Conservation (phyloP, 192 early-diverging fungal species). For the Coemansia sp. region DNA sequence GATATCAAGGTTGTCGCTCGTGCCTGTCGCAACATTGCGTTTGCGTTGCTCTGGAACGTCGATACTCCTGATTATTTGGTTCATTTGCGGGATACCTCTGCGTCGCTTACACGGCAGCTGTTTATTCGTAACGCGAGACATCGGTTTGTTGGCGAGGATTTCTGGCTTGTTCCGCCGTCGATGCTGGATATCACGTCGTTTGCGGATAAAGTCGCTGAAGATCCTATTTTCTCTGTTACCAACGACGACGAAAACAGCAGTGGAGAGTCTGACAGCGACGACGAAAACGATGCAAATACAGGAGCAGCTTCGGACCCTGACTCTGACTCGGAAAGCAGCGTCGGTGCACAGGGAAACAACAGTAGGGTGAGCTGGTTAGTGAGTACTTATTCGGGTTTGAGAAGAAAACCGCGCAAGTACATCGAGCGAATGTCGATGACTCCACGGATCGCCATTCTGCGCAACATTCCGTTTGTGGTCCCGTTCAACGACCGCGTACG, state of each 20-base stretch:
- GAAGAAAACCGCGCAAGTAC: constrained; percentile 18
- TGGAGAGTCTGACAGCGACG: not conserved
- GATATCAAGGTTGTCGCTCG: constrained; percentile 31
- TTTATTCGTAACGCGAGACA: constrained; percentile 47
- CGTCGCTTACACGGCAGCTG: constrained; percentile 72
- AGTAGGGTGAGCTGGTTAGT: constrained; percentile 57
- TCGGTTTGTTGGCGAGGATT: constrained; percentile 42
- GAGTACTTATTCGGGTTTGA: constrained; percentile 52
- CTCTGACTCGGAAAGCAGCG: not conserved
- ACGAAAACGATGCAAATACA: constrained; percentile 1
- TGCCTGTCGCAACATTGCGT: constrained; percentile 66
- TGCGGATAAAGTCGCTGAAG: constrained; percentile 48
- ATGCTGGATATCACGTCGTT: constrained; percentile 51
- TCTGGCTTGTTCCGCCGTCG: constrained; percentile 46
- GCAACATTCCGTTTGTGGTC: constrained; percentile 88
- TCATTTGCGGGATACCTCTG: constrained; percentile 64
- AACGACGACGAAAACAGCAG: constrained; percentile 13
- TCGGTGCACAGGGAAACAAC: not conserved
- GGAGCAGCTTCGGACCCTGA: not conserved
- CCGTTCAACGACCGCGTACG: constrained; percentile 87
- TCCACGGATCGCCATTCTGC: constrained; percentile 63
- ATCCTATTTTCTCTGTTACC: constrained; percentile 37
- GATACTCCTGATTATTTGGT: constrained; percentile 43
- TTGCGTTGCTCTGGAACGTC: constrained; percentile 70
- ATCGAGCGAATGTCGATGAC: constrained; percentile 24